Evolutionary conservation across 371 early-diverging fungal genomes (phyloP), one percentile per base, ranked within the genome.

Genomic region (Zychaea mexicana): DNA sequence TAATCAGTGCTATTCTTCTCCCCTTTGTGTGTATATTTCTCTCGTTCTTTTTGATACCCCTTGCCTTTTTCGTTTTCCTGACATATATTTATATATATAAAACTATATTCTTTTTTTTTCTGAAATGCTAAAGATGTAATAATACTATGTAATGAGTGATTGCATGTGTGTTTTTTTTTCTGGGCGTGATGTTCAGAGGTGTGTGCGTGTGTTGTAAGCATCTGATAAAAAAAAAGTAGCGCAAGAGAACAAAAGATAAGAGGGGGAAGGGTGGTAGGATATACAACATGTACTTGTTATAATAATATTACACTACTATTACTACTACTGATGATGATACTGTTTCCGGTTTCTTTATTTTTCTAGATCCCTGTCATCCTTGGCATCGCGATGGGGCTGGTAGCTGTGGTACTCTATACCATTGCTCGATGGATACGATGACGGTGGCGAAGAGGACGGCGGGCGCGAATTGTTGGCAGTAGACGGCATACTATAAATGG

Each of bases 381-480:
- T 49, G 10, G 6, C 49, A 49, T 49, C 49, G 10, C 49, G 49
- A 49, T 42, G 42, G 13, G 42, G n/a, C 15, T 13, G n/a, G n/a
- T 49, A 49, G n/a, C 49, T 49, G n/a, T 49, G 49, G n/a, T 49
- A 49, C 0, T 49, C 49, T 22, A 22, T 49, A 24, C 49, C 49
- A 13, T 49, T 49, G 21, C 22, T 4, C 10, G 49, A 24, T 22
- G 49, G 49, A 49, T 49, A 49, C 6, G 49, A 49, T 22, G 49
- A 49, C n/a, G 46, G 6, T 3, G 49, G 22, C n/a, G 49, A 49
- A 24, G 49, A 49, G 49, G 42, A 42, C 4, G 49, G 49, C 12
- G 49, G 49, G n/a, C 49, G 49, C 12, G 49, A 49, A 24, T 49
- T 49, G n/a, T 49, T 49, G 10, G 49, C n/a, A n/a, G n/a, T n/a